Evolutionary conservation across 225 moss, liverwort and hornwort genomes (phyloP), one percentile per base, ranked within the genome.

Genomic region (Takakia lepidozioides): DNA sequence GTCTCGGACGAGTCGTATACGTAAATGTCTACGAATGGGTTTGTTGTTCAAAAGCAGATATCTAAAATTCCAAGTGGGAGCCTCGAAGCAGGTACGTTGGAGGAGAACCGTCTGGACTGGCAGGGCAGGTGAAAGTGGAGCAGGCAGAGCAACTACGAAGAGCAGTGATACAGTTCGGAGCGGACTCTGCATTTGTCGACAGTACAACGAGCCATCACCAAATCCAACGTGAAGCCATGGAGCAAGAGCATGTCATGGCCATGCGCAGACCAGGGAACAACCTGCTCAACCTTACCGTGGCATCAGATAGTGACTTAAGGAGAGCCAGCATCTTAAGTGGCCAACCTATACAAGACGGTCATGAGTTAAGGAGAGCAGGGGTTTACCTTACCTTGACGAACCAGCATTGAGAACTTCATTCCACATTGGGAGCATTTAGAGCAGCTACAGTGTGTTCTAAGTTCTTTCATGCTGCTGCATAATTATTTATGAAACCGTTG

Each of bases 11-110:
- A n/a, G n/a, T n/a, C n/a, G n/a, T n/a, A n/a, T n/a, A n/a, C n/a
- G n/a, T n/a, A n/a, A n/a, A n/a, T n/a, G n/a, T n/a, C n/a, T n/a
- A n/a, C n/a, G n/a, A n/a, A n/a, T n/a, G n/a, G n/a, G n/a, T n/a
- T n/a, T n/a, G n/a, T n/a, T n/a, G n/a, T n/a, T n/a, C n/a, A n/a
- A n/a, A n/a, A n/a, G n/a, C n/a, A n/a, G n/a, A n/a, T n/a, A n/a
- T n/a, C n/a, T n/a, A n/a, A n/a, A n/a, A n/a, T n/a, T n/a, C n/a
- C n/a, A n/a, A n/a, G n/a, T n/a, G n/a, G n/a, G n/a, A n/a, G n/a
- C n/a, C n/a, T n/a, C n/a, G n/a, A 73, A 78, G 57, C 72, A 78
- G 78, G 78, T 78, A 78, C 72, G 62, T 59, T 40, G 38, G 72
- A 62, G 72, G 59, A 32, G 72, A 69, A 3, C 17, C 38, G 47